A percentile compares a stretch with the other conserved stretches of the same genome.
Conservation (phyloP, 2,329 filamentous ascomycete genomes). For the Epichloe coenophiala region DNA sequence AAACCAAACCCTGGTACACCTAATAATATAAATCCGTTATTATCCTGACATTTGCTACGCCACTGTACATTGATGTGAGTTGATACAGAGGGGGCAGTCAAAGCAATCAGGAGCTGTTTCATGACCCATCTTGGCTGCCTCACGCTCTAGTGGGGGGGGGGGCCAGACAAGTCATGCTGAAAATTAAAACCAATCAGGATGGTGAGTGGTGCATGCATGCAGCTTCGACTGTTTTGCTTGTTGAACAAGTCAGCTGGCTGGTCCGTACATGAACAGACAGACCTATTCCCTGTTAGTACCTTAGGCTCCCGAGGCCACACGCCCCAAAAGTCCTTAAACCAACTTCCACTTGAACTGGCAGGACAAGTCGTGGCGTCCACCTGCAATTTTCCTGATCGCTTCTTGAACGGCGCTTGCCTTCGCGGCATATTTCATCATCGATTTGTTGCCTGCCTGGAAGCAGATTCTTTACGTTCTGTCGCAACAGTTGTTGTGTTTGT, state of each 20-base stretch:
- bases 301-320: neutral
- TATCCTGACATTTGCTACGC: too few relatives aligned
- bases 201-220: too few relatives aligned
- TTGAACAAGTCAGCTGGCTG: neutral
- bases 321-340: neutral
- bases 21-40: too few relatives aligned
- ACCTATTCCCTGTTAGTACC: neutral
- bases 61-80: too few relatives aligned
- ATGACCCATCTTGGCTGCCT: neutral
- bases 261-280: neutral
- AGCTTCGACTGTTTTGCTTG: neutral
- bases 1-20: too few relatives aligned
- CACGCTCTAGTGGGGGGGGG: neutral
- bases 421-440: neutral
- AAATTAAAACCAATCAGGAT: neutral
- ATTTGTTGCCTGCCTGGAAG: slow-evolving; percentile 23
- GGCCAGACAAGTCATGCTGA: neutral
- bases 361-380: neutral
- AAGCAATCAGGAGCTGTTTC: neutral
- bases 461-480: slow-evolving; percentile 21
- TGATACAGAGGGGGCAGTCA: neutral
- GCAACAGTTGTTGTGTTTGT: slow-evolving; percentile 6
- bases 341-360: neutral
- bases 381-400: neutral
- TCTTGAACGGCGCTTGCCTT: neutral